Conservation (phyloP, 106 monocot genomes). For the Chionographis japonica region DNA sequence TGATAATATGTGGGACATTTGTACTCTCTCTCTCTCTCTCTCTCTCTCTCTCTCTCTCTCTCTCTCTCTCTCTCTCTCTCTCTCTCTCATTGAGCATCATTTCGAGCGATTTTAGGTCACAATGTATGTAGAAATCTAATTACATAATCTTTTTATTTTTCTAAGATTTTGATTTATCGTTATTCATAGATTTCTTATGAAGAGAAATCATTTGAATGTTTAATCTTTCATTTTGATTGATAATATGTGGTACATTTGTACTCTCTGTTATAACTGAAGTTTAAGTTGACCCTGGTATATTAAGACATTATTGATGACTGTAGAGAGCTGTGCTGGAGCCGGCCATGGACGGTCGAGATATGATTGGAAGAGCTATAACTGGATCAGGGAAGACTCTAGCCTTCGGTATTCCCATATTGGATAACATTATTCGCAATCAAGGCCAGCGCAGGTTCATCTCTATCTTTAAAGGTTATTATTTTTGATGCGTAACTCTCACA, state of each 20-base stretch:
- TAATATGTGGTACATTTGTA: neutral
- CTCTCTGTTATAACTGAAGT: neutral
- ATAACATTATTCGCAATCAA: constrained; percentile 41
- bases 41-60: no score
- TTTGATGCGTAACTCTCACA: no score
- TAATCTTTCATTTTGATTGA: no score
- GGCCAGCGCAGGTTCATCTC: constrained; percentile 23
- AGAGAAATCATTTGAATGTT: no score
- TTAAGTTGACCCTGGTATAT: neutral
- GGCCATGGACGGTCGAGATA: constrained; percentile 42
- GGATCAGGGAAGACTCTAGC: constrained; percentile 52
- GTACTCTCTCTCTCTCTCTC: neutral
- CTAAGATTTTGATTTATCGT: no score
- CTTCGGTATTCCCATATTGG: constrained; percentile 47
- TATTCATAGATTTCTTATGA: no score
- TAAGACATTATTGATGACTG: constrained; percentile 1
- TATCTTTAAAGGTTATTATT: neutral
- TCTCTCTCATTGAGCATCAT: no score
- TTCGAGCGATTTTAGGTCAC: no score
- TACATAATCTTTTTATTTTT: no score
- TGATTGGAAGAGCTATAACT: constrained; percentile 54
- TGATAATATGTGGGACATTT: neutral
- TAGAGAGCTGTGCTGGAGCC: constrained; percentile 42
- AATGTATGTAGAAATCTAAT: no score
- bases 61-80: no score